These are phyloP conservation scores for Ustilago crameri DNA, from an alignment of 1,284 basidiomycete species.

Conservation along the genomic window DNA sequence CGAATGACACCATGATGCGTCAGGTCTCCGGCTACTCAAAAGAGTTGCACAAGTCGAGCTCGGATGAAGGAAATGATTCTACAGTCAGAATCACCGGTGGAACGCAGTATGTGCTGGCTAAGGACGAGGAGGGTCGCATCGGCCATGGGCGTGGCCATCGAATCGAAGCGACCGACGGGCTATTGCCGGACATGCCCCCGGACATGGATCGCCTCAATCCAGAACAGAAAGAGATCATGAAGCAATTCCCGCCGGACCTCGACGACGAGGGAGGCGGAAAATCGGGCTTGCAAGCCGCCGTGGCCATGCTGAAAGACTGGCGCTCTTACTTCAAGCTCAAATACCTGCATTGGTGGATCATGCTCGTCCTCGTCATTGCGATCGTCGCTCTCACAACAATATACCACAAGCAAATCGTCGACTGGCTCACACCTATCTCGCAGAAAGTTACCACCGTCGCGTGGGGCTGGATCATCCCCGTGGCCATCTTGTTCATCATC, in stretches of 20 bases:
- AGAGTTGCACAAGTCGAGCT: constrained; percentile 6
- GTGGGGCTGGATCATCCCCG: constrained; percentile 83
- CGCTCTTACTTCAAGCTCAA: constrained; percentile 46
- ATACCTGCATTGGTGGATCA: constrained; percentile 71
- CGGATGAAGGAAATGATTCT: constrained; percentile 17
- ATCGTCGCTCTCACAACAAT: constrained; percentile 75
- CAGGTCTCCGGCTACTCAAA: constrained; percentile 7
- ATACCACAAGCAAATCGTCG: constrained; percentile 77
- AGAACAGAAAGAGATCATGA: constrained; percentile 54
- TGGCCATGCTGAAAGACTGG: constrained; percentile 47
- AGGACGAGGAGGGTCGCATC: constrained; percentile 21
- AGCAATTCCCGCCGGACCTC: constrained; percentile 60
- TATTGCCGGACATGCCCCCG: constrained; percentile 42
- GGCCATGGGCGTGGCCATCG: constrained; percentile 26
- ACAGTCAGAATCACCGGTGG: constrained; percentile 6
- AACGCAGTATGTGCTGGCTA: constrained; percentile 18
- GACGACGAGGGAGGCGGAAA: constrained; percentile 53
- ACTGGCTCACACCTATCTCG: constrained; percentile 76
- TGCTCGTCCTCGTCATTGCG: constrained; percentile 68
- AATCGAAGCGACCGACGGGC: constrained; percentile 35
- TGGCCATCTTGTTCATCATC: constrained; percentile 80
- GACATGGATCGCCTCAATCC: constrained; percentile 45
- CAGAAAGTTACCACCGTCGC: constrained; percentile 74
- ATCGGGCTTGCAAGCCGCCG: constrained; percentile 30
- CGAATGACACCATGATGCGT: constrained; percentile 18